Conservation (phyloP, 2,329 filamentous ascomycete species). For the Colletotrichum brevisporum region DNA sequence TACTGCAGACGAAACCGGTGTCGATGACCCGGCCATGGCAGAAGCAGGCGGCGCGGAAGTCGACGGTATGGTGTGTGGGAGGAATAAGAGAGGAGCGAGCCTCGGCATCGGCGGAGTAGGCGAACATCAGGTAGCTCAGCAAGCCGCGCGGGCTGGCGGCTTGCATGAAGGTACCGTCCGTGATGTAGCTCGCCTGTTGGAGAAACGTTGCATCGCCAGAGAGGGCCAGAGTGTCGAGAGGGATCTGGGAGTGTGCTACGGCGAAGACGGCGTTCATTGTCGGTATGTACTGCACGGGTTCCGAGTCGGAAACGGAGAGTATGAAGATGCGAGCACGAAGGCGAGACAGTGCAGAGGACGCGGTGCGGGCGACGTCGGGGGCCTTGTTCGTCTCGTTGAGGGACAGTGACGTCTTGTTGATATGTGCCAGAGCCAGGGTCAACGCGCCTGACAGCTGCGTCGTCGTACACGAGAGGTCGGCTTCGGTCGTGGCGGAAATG, state of each 20-base stretch:
- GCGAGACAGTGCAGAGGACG: constrained; percentile 56
- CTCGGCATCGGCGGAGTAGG: constrained; percentile 78
- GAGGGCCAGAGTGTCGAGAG: constrained; percentile 92
- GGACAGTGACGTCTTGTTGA: constrained; percentile 83
- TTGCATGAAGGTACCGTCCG: constrained; percentile 69
- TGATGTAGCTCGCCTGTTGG: constrained; percentile 85
- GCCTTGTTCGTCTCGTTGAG: constrained; percentile 70
- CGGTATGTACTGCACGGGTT: constrained; percentile 93
- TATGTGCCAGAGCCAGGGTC: constrained; percentile 89
- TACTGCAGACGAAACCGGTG: constrained; percentile 94
- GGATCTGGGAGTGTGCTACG: constrained; percentile 87
- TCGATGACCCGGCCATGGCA: constrained; percentile 94
- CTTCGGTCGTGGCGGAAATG: constrained; percentile 75
- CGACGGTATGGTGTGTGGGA: constrained; percentile 87
- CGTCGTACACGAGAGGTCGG: constrained; percentile 79
- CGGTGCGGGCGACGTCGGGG: constrained; percentile 53
- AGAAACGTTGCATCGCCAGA: constrained; percentile 90
- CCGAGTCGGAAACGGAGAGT: constrained; percentile 86
- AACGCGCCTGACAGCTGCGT: constrained; percentile 93
- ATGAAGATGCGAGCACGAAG: constrained; percentile 89
- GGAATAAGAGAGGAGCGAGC: constrained; percentile 76
- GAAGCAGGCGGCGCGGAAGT: constrained; percentile 98
- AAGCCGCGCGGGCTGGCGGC: constrained; percentile 76
- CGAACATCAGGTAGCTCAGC: constrained; percentile 95
- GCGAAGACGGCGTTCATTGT: constrained; percentile 99